Percentiles rank a stretch among this genome's conserved stretches.
phyloP scores from a whole-genome alignment of 306 rosid species.

The Coriaria nepalensis region DNA sequence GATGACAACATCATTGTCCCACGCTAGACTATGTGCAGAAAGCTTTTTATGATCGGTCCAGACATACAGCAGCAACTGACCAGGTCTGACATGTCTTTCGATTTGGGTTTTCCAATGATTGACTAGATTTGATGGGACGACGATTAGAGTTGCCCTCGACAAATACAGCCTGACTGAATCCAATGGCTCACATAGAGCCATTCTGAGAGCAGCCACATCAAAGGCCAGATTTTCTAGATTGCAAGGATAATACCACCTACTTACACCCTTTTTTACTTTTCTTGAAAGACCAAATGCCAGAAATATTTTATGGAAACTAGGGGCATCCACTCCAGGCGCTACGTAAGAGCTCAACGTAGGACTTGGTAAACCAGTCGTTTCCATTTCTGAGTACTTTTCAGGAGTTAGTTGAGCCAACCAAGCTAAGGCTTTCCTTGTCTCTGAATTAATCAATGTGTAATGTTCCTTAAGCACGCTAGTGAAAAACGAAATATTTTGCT shows the following conservation, averaged over 20 bases:
- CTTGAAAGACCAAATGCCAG: conserved; percentile 74
- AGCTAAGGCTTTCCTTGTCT: conserved; percentile 57
- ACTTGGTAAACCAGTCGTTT: conserved; percentile 60
- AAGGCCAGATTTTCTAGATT: conserved; percentile 66
- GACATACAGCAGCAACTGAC: conserved; percentile 55
- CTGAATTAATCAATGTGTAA: conserved; percentile 38
- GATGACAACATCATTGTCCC: conserved; percentile 92
- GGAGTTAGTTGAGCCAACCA: conserved; percentile 65
- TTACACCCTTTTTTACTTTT: conserved; percentile 50
- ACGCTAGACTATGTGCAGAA: conserved; percentile 75
- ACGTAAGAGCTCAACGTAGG: conserved; percentile 36
- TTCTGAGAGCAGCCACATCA: conserved; percentile 73
- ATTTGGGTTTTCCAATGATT: conserved; percentile 94
- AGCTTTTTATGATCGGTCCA: conserved; percentile 72
- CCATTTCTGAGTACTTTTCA: conserved; percentile 59
- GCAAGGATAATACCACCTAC: conserved; percentile 64
- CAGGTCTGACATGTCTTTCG: conserved; percentile 65
- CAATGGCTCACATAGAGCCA: conserved; percentile 61
- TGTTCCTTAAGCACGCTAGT: conserved; percentile 72
- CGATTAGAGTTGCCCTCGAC: conserved; percentile 85
- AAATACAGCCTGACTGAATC: conserved; percentile 68
- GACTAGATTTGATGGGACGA: conserved; percentile 84
- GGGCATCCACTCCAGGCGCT: conserved; percentile 23
- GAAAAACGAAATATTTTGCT: conserved; percentile 65
- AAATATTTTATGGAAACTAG: conserved; percentile 50